These are phyloP conservation scores for Phaeosphaeriaceae sp. DNA, from an alignment of 2,329 filamentous ascomycete genomes.

Conservation along the genomic window DNA sequence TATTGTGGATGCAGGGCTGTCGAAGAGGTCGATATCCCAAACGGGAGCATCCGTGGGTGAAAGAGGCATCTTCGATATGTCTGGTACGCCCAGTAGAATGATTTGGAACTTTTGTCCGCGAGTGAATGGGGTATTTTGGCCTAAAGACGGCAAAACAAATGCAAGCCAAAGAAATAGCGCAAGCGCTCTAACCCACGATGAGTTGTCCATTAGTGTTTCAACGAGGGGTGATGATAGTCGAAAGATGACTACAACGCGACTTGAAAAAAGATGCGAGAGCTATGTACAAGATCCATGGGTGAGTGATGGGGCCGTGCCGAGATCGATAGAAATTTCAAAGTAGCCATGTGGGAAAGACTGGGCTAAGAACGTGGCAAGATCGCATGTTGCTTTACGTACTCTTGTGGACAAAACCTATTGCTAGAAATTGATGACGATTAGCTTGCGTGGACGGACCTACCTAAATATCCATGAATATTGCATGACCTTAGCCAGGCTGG, in stretches of 20 bases:
- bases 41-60: slow-evolving; percentile 34
- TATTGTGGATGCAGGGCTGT: slow-evolving; percentile 31
- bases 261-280: not conserved
- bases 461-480: slow-evolving; percentile 34
- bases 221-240: not conserved
- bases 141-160: slow-evolving; percentile 15
- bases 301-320: not conserved
- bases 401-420: slow-evolving; percentile 24
- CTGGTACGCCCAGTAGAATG: slow-evolving; percentile 31
- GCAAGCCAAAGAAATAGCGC: slow-evolving; percentile 19
- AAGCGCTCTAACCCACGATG: slow-evolving; percentile 10
- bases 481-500: slow-evolving; percentile 14
- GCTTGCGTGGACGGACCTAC: slow-evolving; percentile 17
- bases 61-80: slow-evolving; percentile 34
- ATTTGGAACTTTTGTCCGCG: slow-evolving; percentile 39
- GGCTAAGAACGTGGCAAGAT: slow-evolving; percentile 14
- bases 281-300: not conserved
- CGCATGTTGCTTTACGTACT: slow-evolving; percentile 30
- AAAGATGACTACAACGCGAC: not conserved
- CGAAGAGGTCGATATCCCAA: slow-evolving; percentile 42
- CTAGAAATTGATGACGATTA: slow-evolving; percentile 30
- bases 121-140: slow-evolving; percentile 21
- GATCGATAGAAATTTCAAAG: not conserved
- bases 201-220: not conserved
- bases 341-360: not conserved